Evolutionary conservation across 2,329 filamentous ascomycete species (phyloP).

Genomic region (Aspergillaceae sp.): DNA sequence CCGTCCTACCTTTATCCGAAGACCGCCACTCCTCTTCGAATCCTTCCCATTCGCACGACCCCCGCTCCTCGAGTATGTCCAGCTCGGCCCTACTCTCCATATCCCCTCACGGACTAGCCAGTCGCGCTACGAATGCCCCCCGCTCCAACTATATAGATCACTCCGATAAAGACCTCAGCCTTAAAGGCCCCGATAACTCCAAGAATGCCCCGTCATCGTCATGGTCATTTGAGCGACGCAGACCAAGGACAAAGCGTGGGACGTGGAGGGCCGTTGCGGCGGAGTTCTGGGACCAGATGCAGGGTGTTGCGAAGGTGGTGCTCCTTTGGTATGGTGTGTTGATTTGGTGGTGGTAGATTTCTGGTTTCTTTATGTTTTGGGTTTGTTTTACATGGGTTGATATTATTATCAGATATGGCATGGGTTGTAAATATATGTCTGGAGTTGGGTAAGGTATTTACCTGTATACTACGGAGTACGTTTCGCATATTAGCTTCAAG

Average conservation of each 20-base stretch:
- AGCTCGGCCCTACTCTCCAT: conserved; percentile 20
- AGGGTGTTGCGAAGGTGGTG: conserved; percentile 56
- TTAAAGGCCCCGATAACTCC: conserved; percentile 8
- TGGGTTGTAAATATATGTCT: background rate
- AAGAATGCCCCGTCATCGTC: no score
- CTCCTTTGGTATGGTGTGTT: conserved; percentile 59
- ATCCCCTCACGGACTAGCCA: conserved; percentile 20
- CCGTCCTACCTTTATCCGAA: conserved; percentile 24
- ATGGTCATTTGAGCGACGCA: conserved; percentile 6
- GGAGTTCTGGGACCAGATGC: conserved; percentile 55
- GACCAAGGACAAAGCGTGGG: conserved; percentile 5
- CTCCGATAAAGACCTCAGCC: conserved; percentile 15
- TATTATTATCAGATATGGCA: background rate
- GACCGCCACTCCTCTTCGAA: conserved; percentile 7
- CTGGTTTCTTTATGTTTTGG: background rate
- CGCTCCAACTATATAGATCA: conserved; percentile 3
- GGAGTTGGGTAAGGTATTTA: no score
- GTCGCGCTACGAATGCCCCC: conserved; percentile 16
- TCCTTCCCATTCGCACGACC: conserved; percentile 11
- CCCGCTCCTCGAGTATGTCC: conserved; percentile 24
- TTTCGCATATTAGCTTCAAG: no score
- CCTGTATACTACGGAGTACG: no score
- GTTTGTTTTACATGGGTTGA: background rate
- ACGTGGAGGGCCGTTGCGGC: conserved; percentile 33
- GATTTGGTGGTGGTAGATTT: conserved; percentile 50